Percentiles rank a stretch among this genome's conserved stretches.
Evolutionary conservation across 257 asterid genomes (phyloP).

Genomic region (Osmanthus fragrans): DNA sequence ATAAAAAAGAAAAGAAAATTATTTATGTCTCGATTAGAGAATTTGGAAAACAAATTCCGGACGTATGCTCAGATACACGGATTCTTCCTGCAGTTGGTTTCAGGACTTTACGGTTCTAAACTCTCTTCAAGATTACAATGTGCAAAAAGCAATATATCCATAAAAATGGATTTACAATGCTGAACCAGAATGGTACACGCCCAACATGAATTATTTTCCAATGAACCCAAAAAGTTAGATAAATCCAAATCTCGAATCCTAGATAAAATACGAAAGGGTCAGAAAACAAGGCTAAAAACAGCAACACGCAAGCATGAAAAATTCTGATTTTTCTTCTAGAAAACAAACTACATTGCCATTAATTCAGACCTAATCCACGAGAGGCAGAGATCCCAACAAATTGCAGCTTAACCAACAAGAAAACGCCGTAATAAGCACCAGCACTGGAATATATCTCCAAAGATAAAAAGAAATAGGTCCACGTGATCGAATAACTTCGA

Average conservation of each 20-base stretch:
- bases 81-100: not conserved
- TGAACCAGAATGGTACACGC: not conserved
- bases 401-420: constrained; percentile 22
- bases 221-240: not conserved
- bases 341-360: not conserved
- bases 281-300: not conserved
- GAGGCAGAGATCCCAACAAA: constrained; percentile 40
- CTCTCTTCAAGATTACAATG: not conserved
- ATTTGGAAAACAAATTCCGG: no score
- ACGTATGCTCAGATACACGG: not conserved
- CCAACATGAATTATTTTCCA: not conserved
- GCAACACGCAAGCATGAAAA: not conserved
- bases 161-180: not conserved
- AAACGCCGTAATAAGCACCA: not conserved
- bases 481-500: not conserved
- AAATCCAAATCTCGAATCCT: constrained; percentile 5
- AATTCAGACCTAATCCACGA: constrained; percentile 2
- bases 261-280: constrained; percentile 16
- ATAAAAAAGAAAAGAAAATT: not conserved
- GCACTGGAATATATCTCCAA: not conserved
- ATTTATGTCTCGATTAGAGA: no score
- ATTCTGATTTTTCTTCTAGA: not conserved
- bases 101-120: not conserved
- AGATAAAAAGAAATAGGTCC: not conserved
- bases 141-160: not conserved